Base-by-base conservation (phyloP, 2,329 filamentous ascomycete species). In the Pseudogymnoascus verrucosus region DNA sequence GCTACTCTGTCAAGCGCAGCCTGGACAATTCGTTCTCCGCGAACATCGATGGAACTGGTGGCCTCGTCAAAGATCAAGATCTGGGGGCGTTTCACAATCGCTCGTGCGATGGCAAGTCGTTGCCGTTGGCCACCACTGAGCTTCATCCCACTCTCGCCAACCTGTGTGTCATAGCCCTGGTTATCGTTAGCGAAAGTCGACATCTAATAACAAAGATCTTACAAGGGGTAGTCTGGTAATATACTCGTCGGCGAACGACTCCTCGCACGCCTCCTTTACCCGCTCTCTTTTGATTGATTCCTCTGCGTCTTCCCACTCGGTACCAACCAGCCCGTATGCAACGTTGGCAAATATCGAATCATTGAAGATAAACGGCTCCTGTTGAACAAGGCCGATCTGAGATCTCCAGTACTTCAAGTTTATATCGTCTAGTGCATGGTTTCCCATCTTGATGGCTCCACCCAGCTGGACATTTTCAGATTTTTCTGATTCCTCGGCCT, bases 111-210 rank as follows among this genome's bases (percentile, higher is more conserved):
- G 1, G 89, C 89, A 23, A 96, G 82, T 4, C 91, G 84, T 73
- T 96, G 91, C n/a, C 90, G 84, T 73, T 96, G 91, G 0, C 91
- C 91, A n/a, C 90, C 89, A 10, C 88, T 91, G 1, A 96, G 78
- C 71, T 90, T 91, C 59, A 89, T 87, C 4, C 91, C 91, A 28
- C 83, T 83, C 71, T 93, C 90, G 1, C 91, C 91, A 1, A 95
- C 90, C 7, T 83, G 75, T 0, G 90, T 91, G 4, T 88, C 81
- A 70, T 93, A 93, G 1, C 85, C 84, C 77, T 89, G 28, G 6
- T 42, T 23, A 34, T 54, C 63, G 23, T 74, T 67, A 60, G 11
- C 14, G 34, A 10, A 36, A 40, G n/a, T 1, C 26, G 14, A 63
- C 47, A 37, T 59, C 19, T 21, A 63, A 62, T 59, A 21, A 16